Percentiles rank a stretch among this genome's conserved stretches.
phyloP scores from a whole-genome alignment of 1,284 basidiomycete species.

The Ganoderma meredithae region DNA sequence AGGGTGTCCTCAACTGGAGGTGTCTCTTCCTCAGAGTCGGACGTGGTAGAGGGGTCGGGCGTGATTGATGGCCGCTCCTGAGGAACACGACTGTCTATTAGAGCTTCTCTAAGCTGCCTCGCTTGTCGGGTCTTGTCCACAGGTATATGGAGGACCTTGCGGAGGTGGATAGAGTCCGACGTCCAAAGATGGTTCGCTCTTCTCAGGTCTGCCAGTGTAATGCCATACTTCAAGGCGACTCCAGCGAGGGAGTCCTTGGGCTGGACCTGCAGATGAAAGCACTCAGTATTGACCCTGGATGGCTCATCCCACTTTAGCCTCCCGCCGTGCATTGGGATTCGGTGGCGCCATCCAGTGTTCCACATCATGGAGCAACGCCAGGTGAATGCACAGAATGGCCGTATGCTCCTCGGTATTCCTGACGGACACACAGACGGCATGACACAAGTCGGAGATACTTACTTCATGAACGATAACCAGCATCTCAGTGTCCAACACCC shows the following conservation, averaged over 20 bases:
- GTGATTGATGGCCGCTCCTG: background rate
- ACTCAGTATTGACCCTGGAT: background rate
- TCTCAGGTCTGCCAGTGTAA: slow-evolving; percentile 82
- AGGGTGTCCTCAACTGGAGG: background rate
- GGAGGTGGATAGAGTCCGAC: slow-evolving; percentile 88
- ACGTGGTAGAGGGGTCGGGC: slow-evolving; percentile 9
- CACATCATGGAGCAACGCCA: background rate
- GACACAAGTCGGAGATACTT: slow-evolving; percentile 12
- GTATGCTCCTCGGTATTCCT: no score
- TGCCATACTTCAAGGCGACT: slow-evolving; percentile 87
- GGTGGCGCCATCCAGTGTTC: background rate
- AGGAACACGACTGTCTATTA: slow-evolving; percentile 15
- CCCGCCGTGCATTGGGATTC: background rate
- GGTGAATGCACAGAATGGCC: background rate
- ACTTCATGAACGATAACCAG: slow-evolving; percentile 66
- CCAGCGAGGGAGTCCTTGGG: slow-evolving; percentile 83
- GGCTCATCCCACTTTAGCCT: background rate
- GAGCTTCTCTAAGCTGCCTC: slow-evolving; percentile 34
- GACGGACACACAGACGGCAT: background rate
- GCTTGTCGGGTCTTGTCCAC: slow-evolving; percentile 49
- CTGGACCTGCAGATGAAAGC: slow-evolving; percentile 56
- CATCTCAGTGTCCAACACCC: slow-evolving; percentile 46
- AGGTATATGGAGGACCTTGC: slow-evolving; percentile 84
- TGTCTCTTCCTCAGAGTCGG: background rate
- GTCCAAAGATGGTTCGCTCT: slow-evolving; percentile 91